These are phyloP conservation scores for Pseudocohnilembus persalinus DNA, from an alignment of 169 alveolate genomes.

Conservation along the genomic window DNA sequence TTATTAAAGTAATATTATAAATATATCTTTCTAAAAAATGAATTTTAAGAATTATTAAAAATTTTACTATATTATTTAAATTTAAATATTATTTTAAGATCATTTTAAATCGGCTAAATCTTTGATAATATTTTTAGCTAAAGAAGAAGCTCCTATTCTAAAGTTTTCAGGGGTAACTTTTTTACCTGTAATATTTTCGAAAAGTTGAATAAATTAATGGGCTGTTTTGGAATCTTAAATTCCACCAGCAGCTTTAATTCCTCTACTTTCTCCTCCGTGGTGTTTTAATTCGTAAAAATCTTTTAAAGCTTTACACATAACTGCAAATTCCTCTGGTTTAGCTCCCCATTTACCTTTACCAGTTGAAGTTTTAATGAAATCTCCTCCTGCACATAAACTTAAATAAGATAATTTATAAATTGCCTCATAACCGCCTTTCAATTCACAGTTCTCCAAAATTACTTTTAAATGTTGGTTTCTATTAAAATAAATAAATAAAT, in stretches of 20 bases:
- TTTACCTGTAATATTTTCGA: constrained; percentile 3
- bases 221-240: constrained; percentile 9
- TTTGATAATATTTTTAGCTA: constrained; percentile 14
- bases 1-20: too few species aligned
- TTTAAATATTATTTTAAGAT: too few species aligned
- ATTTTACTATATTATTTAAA: too few species aligned
- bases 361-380: constrained; percentile 9
- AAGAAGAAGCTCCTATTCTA: constrained; percentile 24
- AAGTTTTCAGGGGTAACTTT: constrained; percentile 2
- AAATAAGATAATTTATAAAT: constrained; percentile 7
- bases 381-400: constrained; percentile 13
- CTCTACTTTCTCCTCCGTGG: background rate
- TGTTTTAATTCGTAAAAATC: constrained; percentile 7
- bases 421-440: background rate
- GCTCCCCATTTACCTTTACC: constrained; percentile 7
- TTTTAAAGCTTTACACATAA: constrained; percentile 20
- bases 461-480: constrained; percentile 4
- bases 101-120: background rate
- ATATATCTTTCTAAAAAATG: too few species aligned
- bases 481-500: too few species aligned
- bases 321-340: constrained; percentile 5
- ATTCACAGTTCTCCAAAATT: constrained; percentile 12
- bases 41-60: too few species aligned
- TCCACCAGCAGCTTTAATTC: constrained; percentile 26
- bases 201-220: background rate